These are phyloP conservation scores for Podaxis sp. DNA, from an alignment of 768 basidiomycete genomes.

Conservation along the genomic window DNA sequence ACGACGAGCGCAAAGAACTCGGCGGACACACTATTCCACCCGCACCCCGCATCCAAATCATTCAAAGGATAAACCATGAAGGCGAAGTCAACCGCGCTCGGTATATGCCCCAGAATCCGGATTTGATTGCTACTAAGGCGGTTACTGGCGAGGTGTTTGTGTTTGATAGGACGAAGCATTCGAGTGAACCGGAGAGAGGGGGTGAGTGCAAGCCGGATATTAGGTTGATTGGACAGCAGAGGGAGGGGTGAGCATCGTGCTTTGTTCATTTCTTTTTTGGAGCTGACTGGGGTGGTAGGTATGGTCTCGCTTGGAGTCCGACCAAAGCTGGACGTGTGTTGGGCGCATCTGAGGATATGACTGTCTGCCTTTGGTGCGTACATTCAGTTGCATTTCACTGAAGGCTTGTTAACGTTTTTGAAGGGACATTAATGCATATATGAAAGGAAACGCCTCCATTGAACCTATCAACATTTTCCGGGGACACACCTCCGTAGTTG, in stretches of 20 bases:
- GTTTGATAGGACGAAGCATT: slow-evolving; percentile 98
- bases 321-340: slow-evolving; percentile 80
- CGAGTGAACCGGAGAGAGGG: slow-evolving; percentile 85
- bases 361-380: slow-evolving; percentile 87
- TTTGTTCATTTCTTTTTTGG: background rate
- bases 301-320: slow-evolving; percentile 93
- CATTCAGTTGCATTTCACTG: background rate
- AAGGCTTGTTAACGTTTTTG: slow-evolving; percentile 4
- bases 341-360: slow-evolving; percentile 94
- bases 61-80: slow-evolving; percentile 91
- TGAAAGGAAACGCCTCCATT: slow-evolving; percentile 73
- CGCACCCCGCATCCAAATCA: slow-evolving; percentile 85
- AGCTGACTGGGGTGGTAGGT: slow-evolving; percentile 47
- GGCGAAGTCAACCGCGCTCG: slow-evolving; percentile 97
- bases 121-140: slow-evolving; percentile 94
- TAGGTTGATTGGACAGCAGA: slow-evolving; percentile 82
- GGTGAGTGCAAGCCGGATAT: slow-evolving; percentile 91
- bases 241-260: slow-evolving; percentile 75
- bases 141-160: slow-evolving; percentile 87
- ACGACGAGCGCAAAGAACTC: slow-evolving; percentile 91
- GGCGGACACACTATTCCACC: slow-evolving; percentile 88
- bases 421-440: slow-evolving; percentile 93
- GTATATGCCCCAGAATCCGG: slow-evolving; percentile 99
- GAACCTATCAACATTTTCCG: slow-evolving; percentile 83
- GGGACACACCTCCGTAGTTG: slow-evolving; percentile 91